Percentiles rank a stretch among this genome's conserved stretches.
phyloP scores from a whole-genome alignment of 495 filamentous ascomycete genomes.

The Trichoderma parareesei region DNA sequence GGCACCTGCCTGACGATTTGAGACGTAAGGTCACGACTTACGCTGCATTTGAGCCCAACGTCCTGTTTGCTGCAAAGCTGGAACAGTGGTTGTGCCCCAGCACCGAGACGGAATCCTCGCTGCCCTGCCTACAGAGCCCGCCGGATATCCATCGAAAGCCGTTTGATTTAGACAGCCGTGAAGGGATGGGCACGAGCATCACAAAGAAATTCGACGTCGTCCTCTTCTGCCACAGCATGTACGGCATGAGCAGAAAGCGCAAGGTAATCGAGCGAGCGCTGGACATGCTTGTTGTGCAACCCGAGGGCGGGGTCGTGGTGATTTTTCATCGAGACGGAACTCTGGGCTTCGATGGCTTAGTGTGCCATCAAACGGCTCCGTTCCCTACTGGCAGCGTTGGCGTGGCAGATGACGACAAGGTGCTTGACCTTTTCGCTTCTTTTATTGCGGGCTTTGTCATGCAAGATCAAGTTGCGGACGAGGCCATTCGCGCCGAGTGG shows the following conservation, averaged over 20 bases:
- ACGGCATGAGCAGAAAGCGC: conserved; percentile 48
- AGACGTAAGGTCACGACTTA: conserved; percentile 44
- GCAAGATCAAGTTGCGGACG: conserved; percentile 29
- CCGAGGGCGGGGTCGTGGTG: conserved; percentile 40
- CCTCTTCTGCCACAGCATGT: conserved; percentile 58
- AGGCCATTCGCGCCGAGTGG: conserved; percentile 36
- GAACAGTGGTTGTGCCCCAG: conserved; percentile 34
- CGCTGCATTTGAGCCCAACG: conserved; percentile 49
- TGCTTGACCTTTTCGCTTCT: conserved; percentile 44
- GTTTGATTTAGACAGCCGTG: conserved; percentile 31
- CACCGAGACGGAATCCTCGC: conserved; percentile 27
- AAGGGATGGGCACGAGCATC: conserved; percentile 16
- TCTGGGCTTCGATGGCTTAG: conserved; percentile 40
- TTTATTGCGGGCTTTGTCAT: conserved; percentile 45
- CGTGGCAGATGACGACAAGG: conserved; percentile 40
- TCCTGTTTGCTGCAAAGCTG: conserved; percentile 39
- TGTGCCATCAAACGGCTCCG: conserved; percentile 43
- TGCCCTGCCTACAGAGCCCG: conserved; percentile 39
- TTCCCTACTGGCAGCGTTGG: conserved; percentile 42
- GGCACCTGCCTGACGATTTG: conserved; percentile 37
- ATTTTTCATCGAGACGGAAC: conserved; percentile 47
- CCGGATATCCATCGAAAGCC: conserved; percentile 38
- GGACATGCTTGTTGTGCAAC: conserved; percentile 40
- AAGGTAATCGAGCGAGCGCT: conserved; percentile 42
- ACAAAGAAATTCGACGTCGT: conserved; percentile 46